Evolutionary conservation across 1,284 basidiomycete genomes (phyloP).

Genomic region (Rhodotorula glutinis): DNA sequence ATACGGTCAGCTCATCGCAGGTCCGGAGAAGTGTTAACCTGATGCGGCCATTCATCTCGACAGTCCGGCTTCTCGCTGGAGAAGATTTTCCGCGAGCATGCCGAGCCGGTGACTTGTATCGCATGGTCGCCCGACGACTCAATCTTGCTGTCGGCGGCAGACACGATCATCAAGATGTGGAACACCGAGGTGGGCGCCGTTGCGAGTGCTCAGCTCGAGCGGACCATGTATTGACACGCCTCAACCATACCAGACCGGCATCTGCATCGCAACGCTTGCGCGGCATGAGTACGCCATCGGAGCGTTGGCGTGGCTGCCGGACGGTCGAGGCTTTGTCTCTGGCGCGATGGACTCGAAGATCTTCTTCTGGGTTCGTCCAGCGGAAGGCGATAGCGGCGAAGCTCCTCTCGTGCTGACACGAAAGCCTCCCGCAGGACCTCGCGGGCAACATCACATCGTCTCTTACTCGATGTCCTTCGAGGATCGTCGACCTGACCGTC

Average conservation of each 20-base stretch:
- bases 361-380: constrained; percentile 70
- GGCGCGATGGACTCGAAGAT: constrained; percentile 85
- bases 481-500: constrained; percentile 80
- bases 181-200: constrained; percentile 64
- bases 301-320: constrained; percentile 80
- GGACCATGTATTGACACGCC: background rate
- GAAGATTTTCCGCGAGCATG: constrained; percentile 67
- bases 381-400: background rate
- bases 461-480: constrained; percentile 73
- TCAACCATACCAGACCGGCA: constrained; percentile 60
- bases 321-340: constrained; percentile 84
- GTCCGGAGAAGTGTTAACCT: accelerated
- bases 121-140: constrained; percentile 87
- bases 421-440: constrained; percentile 57
- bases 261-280: constrained; percentile 62
- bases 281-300: constrained; percentile 81
- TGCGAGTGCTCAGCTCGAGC: background rate
- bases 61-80: constrained; percentile 61
- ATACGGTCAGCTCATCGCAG: background rate
- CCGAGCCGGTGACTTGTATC: constrained; percentile 70
- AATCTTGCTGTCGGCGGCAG: constrained; percentile 73
- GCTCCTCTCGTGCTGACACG: background rate
- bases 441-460: constrained; percentile 67
- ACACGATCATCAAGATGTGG: constrained; percentile 79
- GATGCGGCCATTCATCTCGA: constrained; percentile 44